These are phyloP conservation scores for Wickerhamiella cacticola DNA, from an alignment of 805 yeast species.

Conservation along the genomic window DNA sequence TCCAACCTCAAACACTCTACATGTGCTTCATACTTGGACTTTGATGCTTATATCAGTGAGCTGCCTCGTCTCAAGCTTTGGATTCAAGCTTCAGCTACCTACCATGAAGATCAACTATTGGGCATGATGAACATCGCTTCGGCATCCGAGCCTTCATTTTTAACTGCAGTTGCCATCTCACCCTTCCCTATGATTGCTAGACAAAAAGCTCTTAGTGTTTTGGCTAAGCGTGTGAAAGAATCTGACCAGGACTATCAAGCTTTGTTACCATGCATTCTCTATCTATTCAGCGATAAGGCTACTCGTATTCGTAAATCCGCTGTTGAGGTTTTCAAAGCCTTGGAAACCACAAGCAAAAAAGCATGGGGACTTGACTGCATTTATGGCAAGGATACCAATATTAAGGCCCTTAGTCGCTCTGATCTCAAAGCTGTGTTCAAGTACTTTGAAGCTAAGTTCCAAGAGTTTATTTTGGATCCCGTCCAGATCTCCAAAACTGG, in stretches of 20 bases:
- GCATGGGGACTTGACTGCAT: slow-evolving; percentile 32
- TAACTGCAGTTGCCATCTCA: slow-evolving; percentile 29
- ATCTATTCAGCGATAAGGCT: slow-evolving; percentile 28
- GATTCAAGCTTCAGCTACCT: slow-evolving; percentile 18
- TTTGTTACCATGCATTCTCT: slow-evolving; percentile 26
- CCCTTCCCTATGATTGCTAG: slow-evolving; percentile 31
- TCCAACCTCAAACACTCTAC: slow-evolving; percentile 11
- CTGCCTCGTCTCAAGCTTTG: slow-evolving; percentile 20
- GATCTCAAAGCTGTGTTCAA: slow-evolving; percentile 43
- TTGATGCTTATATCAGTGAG: neutral
- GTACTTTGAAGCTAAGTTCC: slow-evolving; percentile 29
- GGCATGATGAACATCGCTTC: slow-evolving; percentile 18
- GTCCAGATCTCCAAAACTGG: slow-evolving; percentile 31
- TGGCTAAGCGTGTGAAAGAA: slow-evolving; percentile 15
- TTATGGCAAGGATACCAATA: slow-evolving; percentile 36
- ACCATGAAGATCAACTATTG: slow-evolving; percentile 15
- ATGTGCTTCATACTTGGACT: slow-evolving; percentile 15
- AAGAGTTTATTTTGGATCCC: slow-evolving; percentile 41
- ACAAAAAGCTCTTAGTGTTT: slow-evolving; percentile 25
- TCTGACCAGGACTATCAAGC: slow-evolving; percentile 28
- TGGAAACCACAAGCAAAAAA: slow-evolving; percentile 16
- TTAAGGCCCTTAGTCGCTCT: slow-evolving; percentile 36
- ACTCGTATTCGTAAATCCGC: slow-evolving; percentile 27
- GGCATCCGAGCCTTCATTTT: slow-evolving; percentile 26
- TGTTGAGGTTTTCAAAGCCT: slow-evolving; percentile 18